Evolutionary conservation across 2,329 filamentous ascomycete genomes (phyloP).

Genomic region (Trichoderma arundinaceum): DNA sequence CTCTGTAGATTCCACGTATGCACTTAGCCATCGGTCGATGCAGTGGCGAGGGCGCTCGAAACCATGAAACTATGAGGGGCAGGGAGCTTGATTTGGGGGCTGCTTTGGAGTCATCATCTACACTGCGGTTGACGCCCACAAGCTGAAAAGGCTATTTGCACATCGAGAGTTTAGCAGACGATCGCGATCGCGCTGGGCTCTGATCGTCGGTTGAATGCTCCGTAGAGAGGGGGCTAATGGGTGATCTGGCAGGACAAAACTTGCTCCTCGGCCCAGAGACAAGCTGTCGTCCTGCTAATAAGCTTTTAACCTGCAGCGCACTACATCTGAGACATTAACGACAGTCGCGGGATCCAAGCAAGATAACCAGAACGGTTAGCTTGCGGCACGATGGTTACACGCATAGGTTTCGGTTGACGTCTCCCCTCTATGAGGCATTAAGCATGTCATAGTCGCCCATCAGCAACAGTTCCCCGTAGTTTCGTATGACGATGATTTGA

Average conservation of each 20-base stretch:
- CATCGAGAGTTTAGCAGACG: conserved; percentile 19
- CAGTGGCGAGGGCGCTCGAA: neutral
- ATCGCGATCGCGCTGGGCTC: neutral
- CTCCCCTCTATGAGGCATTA: conserved; percentile 14
- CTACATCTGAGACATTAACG: conserved; percentile 13
- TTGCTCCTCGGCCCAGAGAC: neutral
- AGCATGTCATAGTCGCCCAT: neutral
- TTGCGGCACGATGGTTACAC: neutral
- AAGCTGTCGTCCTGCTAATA: conserved; percentile 7
- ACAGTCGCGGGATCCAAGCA: conserved; percentile 3
- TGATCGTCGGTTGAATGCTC: conserved; percentile 13
- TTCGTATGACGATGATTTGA: no score
- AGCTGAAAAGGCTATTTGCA: neutral
- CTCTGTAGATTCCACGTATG: neutral
- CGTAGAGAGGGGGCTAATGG: neutral
- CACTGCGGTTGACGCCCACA: no score
- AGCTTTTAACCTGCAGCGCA: conserved; percentile 3
- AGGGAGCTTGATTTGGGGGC: no score
- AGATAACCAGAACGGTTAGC: neutral
- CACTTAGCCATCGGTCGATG: neutral
- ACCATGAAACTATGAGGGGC: no score
- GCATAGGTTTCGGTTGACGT: neutral
- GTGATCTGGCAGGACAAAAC: no score
- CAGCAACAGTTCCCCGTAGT: neutral
- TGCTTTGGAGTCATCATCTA: no score